A percentile compares a stretch with the other conserved stretches of the same genome.
phyloP scores from a whole-genome alignment of 1,139 yeast species.

The Taphrina wiesneri region DNA sequence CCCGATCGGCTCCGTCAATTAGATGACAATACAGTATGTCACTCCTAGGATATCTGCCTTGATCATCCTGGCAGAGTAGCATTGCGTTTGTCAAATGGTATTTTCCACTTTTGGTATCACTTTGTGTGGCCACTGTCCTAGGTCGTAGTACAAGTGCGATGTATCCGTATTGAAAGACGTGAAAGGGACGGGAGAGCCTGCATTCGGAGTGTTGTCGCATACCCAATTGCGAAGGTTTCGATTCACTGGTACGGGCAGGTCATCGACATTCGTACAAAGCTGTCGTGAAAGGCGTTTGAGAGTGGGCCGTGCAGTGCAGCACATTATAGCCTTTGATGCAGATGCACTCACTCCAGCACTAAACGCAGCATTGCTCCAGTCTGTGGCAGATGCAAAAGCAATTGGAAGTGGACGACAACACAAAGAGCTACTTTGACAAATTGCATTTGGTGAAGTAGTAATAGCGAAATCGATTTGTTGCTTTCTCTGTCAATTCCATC shows the following conservation, averaged over 20 bases:
- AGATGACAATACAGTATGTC: not conserved
- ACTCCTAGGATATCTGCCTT: not conserved
- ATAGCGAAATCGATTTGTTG: too few species aligned
- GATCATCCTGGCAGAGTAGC: not conserved
- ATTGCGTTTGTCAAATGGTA: not conserved
- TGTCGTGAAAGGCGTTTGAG: not conserved
- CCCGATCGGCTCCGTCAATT: too few species aligned
- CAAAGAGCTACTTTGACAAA: too few species aligned
- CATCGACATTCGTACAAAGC: not conserved
- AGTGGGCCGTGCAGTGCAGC: too few species aligned
- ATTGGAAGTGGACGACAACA: too few species aligned
- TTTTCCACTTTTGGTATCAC: too few species aligned
- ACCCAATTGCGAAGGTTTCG: not conserved
- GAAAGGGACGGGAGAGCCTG: not conserved
- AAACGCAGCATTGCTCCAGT: too few species aligned
- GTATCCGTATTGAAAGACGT: not conserved
- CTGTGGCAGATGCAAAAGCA: too few species aligned
- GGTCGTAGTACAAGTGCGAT: not conserved
- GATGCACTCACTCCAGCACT: too few species aligned
- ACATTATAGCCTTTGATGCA: too few species aligned
- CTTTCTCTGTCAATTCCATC: too few species aligned
- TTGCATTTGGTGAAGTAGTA: too few species aligned
- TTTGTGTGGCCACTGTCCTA: not conserved
- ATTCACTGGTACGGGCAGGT: not conserved
- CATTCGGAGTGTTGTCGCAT: not conserved